Conservation (phyloP, 768 basidiomycete species). For the Trametes gibbosa region DNA sequence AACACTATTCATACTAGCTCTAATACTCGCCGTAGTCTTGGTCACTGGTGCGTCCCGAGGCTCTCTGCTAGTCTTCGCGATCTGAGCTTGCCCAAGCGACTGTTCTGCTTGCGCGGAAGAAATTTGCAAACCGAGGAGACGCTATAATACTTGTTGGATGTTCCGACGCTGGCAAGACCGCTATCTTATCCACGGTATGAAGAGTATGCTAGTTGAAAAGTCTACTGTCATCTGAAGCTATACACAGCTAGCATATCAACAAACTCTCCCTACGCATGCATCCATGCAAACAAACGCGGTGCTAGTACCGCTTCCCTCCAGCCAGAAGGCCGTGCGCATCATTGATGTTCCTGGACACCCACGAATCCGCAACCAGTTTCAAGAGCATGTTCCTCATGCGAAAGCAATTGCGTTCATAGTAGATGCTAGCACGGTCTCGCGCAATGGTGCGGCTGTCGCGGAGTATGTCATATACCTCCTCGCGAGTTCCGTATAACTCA, state of each 20-base stretch:
- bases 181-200: slow-evolving; percentile 67
- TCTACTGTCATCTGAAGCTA: slow-evolving; percentile 12
- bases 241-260: slow-evolving; percentile 60
- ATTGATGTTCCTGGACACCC: slow-evolving; percentile 88
- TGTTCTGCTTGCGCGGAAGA: slow-evolving; percentile 41
- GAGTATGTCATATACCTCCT: slow-evolving; percentile 60
- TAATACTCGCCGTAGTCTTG: slow-evolving; percentile 42
- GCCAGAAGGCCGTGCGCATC: slow-evolving; percentile 47
- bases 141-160: slow-evolving; percentile 75
- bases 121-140: slow-evolving; percentile 48
- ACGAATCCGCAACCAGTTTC: slow-evolving; percentile 70
- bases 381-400: slow-evolving; percentile 58
- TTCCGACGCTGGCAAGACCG: slow-evolving; percentile 78
- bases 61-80: background rate
- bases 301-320: slow-evolving; percentile 40
- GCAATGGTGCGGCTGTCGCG: slow-evolving; percentile 71
- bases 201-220: background rate
- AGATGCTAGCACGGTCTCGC: slow-evolving; percentile 73
- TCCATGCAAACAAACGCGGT: slow-evolving; percentile 74
- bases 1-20: slow-evolving; percentile 40
- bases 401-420: slow-evolving; percentile 76
- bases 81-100: slow-evolving; percentile 37
- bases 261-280: slow-evolving; percentile 65
- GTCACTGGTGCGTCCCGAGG: slow-evolving; percentile 38
- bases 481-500: background rate